Base-by-base conservation (phyloP, 768 basidiomycete genomes). In the Grammothele lineata region DNA sequence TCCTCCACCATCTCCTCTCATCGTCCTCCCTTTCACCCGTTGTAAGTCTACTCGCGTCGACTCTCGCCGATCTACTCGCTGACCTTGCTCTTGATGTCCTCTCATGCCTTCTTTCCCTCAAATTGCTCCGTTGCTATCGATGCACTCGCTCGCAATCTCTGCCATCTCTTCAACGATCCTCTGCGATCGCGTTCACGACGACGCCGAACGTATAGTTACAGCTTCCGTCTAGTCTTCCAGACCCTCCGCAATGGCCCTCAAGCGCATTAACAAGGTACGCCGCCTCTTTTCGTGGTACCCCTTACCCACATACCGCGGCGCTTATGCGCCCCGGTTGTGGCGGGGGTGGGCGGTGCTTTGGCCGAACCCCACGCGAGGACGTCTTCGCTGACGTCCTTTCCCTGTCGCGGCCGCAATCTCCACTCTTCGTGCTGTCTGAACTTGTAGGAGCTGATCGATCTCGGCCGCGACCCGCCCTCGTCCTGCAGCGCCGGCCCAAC, bases 401-500 rank as follows among this genome's bases (percentile, higher is more conserved):
- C 19, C 27, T 18, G 45, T 23, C 12, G 22, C 35, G 43, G 19
- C 24, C 38, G 15, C 22, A n/a, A 18, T 27, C 18, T 52, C 50
- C 5, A 37, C 33, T 24, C 19, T 32, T 5, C 38, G 19, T 35
- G 24, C 9, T 27, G 5, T 45, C 9, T 35, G 23, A 3, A 30
- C 43, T 22, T 64, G 38, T 62, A 99, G 96, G 96, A 99, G 84
- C 82, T 98, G 78, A 78, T 90, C 69, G 96, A 99, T 77, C 94
- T 99, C 69, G 94, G 94, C 45, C 93, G 94, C 65, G 96, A 99
- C 77, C 96, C 96, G 68, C 96, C 96, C 58, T 93, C 94, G 44
- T 98, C 96, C 47, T 99, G 96, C 85, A 94, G 92, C 61, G 96
- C 96, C 60, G 96, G 96, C 43, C 96, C 96, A 36, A 92, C 87